Conservation (phyloP, 2,329 filamentous ascomycete genomes). For the Fonsecaea multimorphosa region DNA sequence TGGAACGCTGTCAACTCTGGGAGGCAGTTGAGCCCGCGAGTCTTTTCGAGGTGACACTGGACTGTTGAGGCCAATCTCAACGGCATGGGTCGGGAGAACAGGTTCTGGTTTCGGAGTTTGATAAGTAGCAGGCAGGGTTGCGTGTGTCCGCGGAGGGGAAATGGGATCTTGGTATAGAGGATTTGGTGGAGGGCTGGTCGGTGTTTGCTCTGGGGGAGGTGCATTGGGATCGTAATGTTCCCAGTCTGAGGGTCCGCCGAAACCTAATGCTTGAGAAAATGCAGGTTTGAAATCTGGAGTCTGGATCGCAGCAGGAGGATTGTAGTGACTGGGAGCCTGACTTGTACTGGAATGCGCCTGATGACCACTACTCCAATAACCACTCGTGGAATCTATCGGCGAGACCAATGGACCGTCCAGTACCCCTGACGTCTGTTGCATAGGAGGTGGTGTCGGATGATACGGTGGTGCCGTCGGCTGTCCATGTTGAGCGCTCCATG, state of each 20-base stretch:
- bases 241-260: conserved; percentile 56
- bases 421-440: conserved; percentile 23
- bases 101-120: conserved; percentile 18
- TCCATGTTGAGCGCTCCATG: conserved; percentile 27
- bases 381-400: conserved; percentile 32
- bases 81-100: conserved; percentile 13
- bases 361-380: conserved; percentile 18
- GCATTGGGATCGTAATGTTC: conserved; percentile 45
- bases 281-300: conserved; percentile 34
- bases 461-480: conserved; percentile 25
- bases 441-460: conserved; percentile 22
- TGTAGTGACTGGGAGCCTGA: conserved; percentile 22
- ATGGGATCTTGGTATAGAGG: conserved; percentile 11
- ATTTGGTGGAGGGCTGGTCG: conserved; percentile 22
- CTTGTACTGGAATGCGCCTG: conserved; percentile 25
- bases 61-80: conserved; percentile 33
- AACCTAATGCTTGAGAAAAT: conserved; percentile 46
- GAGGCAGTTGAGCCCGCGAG: conserved; percentile 13
- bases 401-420: conserved; percentile 35
- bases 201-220: conserved; percentile 28
- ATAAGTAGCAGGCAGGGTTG: conserved; percentile 1
- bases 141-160: conserved; percentile 10
- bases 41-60: conserved; percentile 21
- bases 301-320: conserved; percentile 32
- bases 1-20: background rate